Conservation (phyloP, 83 land plant species). For the Picea abies region DNA sequence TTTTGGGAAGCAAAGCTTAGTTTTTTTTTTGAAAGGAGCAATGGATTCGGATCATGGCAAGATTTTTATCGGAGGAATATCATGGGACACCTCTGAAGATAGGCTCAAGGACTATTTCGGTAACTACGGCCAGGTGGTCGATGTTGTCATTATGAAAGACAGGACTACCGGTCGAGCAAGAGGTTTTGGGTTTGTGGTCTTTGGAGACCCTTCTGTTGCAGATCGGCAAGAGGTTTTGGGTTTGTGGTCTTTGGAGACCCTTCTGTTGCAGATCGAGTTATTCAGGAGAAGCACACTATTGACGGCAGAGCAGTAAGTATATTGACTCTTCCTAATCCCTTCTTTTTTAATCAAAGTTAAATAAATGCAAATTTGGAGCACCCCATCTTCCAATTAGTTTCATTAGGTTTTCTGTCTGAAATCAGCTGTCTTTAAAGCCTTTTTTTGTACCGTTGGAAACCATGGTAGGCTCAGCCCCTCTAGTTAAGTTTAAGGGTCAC, state of each 20-base stretch:
- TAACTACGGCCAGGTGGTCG: slow-evolving; percentile 53
- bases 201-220: slow-evolving; percentile 53
- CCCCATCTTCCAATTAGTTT: background rate
- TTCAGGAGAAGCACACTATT: slow-evolving; percentile 57
- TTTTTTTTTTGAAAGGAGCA: background rate
- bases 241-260: slow-evolving; percentile 69
- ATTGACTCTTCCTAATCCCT: background rate
- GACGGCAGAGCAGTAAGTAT: slow-evolving; percentile 55
- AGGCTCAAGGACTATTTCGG: slow-evolving; percentile 59
- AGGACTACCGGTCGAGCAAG: slow-evolving; percentile 53
- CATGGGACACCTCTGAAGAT: slow-evolving; percentile 74
- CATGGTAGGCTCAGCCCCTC: too few relatives aligned
- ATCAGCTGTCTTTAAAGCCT: too few relatives aligned
- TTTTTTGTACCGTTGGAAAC: too few relatives aligned
- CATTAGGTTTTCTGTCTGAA: too few relatives aligned
- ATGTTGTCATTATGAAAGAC: slow-evolving; percentile 65
- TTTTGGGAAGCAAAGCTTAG: background rate
- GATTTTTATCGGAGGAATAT: slow-evolving; percentile 72
- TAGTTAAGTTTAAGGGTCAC: too few relatives aligned
- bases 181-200: slow-evolving; percentile 67
- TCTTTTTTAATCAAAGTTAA: background rate
- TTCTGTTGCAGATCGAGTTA: slow-evolving; percentile 49
- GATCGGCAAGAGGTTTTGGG: slow-evolving; percentile 68
- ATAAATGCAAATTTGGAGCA: background rate
- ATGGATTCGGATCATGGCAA: slow-evolving; percentile 82